Base-by-base conservation (phyloP, 306 rosid species). In the Dicorynia guianensis region DNA sequence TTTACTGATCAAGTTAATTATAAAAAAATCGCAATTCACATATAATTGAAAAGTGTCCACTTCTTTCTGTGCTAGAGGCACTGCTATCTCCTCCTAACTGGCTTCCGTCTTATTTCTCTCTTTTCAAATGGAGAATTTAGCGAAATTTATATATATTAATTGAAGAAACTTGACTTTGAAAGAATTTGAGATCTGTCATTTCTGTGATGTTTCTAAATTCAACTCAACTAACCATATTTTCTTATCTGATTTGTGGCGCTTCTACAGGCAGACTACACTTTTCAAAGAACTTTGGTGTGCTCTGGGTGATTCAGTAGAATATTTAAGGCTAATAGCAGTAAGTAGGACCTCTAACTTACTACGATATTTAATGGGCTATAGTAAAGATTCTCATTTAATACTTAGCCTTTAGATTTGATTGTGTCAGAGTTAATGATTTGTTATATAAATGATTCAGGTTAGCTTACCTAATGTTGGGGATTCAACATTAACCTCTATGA, bases 381-480 rank as follows among this genome's bases (percentile, higher is more conserved):
- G 43, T 36, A 54, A 62, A 33, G 49, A 2, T 46, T 71, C 49
- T 40, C 64, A 11, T 14, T 58, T 49, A 66, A 57, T 61, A 50
- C 66, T 60, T 44, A 6, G 52, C 20, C 44, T 56, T 61, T 49
- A 55, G 13, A 7, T n/a, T 25, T 65, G 39, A 64, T 75, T 69
- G 20, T 38, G 36, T 70, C 71, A 38, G 60, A 71, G 34, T 56
- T 11, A 78, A 43, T 42, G 72, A 36, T 50, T 25, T 75, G 15
- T 13, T 8, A 18, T 66, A 54, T 44, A 66, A 52, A 58, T 67
- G 0, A 52, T 81, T 44, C 89, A 91, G 98, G 90, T 93, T 79
- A 93, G 98, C 85, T 86, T 93, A 64, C 98, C 98, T 17, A 88
- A 91, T 75, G 59, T 52, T 65, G 93, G 96, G 49, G 90, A 89